phyloP scores from a whole-genome alignment of 2,329 filamentous ascomycete species.

The Colletotrichum sp. region DNA sequence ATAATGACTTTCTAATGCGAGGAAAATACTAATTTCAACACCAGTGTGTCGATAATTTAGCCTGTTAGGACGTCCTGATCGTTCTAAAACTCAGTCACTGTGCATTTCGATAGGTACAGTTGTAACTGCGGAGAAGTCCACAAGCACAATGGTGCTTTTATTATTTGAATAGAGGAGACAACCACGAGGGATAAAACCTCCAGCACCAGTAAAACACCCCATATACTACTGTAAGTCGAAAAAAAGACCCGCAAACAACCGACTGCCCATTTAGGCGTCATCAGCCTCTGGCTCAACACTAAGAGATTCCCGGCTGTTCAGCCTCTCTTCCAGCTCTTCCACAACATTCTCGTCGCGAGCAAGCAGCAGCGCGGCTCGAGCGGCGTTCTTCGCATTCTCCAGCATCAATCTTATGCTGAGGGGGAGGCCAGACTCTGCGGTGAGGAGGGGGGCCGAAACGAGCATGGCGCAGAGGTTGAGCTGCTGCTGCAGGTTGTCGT shows the following conservation, averaged over 20 bases:
- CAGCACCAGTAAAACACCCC: not conserved
- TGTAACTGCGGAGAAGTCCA: not conserved
- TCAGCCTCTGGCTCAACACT: not conserved
- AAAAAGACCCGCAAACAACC: not conserved
- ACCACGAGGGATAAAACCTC: not conserved
- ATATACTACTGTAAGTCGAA: not conserved
- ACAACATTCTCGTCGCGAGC: not conserved
- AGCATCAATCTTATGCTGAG: not conserved
- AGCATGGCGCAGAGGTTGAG: not conserved
- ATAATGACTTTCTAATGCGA: not conserved
- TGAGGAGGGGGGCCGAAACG: not conserved
- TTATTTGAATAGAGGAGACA: not conserved
- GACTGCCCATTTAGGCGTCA: not conserved
- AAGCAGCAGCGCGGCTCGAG: not conserved
- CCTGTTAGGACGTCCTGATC: not conserved
- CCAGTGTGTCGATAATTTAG: not conserved
- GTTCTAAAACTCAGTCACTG: not conserved
- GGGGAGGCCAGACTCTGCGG: not conserved
- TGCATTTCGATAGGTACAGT: not conserved
- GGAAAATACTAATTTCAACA: too few relatives aligned
- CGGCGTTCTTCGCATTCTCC: not conserved
- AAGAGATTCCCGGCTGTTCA: not conserved
- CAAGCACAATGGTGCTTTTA: not conserved
- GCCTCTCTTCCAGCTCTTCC: not conserved
- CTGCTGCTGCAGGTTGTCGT: not conserved